These are phyloP conservation scores for Saccharomyces eubayanus DNA, from an alignment of 805 yeast genomes.

Conservation along the genomic window DNA sequence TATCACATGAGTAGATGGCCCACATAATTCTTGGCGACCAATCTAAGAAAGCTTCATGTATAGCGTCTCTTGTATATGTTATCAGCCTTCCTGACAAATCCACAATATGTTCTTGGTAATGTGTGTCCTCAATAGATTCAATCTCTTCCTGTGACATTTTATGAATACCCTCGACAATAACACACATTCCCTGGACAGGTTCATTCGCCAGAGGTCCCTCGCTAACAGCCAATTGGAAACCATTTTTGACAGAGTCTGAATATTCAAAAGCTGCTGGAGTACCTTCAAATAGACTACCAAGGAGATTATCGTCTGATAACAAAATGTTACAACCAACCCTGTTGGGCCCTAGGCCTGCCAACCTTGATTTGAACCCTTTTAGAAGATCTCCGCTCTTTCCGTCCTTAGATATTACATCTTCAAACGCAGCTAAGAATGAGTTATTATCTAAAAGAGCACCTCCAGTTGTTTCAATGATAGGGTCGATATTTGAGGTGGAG, in stretches of 20 bases:
- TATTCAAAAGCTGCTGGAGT: conserved; percentile 29
- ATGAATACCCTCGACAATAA: conserved; percentile 38
- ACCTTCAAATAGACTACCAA: conserved; percentile 31
- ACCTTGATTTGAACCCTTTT: conserved; percentile 30
- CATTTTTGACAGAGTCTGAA: conserved; percentile 64
- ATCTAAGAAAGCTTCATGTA: conserved; percentile 60
- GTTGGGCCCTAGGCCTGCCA: conserved; percentile 70
- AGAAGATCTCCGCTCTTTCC: conserved; percentile 23
- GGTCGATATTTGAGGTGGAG: conserved; percentile 15
- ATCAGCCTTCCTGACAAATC: conserved; percentile 66
- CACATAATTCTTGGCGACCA: conserved; percentile 87
- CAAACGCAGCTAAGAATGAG: conserved; percentile 17
- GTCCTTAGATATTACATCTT: conserved; percentile 25
- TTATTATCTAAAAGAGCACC: not conserved
- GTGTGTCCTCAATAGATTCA: conserved; percentile 13
- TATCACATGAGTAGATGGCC: conserved; percentile 90
- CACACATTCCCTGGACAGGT: conserved; percentile 74
- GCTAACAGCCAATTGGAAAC: conserved; percentile 71
- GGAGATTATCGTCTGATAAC: conserved; percentile 33
- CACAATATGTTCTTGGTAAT: conserved; percentile 29
- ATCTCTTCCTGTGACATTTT: conserved; percentile 27
- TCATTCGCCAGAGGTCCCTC: conserved; percentile 89
- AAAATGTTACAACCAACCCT: conserved; percentile 68
- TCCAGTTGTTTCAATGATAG: conserved; percentile 1
- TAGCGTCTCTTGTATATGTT: conserved; percentile 60